These are phyloP conservation scores for Aspergillus spinulosporus DNA, from an alignment of 2,329 filamentous ascomycete species.

Conservation along the genomic window DNA sequence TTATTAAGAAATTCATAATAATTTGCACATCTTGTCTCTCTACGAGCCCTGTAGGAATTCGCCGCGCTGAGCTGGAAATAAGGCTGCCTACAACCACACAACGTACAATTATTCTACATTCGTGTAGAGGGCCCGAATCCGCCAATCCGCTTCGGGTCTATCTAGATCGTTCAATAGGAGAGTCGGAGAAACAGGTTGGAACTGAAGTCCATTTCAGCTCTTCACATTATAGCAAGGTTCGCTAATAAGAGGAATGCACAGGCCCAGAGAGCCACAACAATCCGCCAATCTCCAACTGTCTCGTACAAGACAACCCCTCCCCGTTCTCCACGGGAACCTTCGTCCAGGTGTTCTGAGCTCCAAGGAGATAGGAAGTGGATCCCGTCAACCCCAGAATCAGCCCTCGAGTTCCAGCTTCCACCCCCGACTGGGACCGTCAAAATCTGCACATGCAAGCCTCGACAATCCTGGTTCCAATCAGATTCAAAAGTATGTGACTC, in stretches of 20 bases:
- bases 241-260: not conserved
- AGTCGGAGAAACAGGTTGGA: not conserved
- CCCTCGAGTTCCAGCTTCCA: not conserved
- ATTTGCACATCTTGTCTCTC: not conserved
- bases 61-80: conserved; percentile 1
- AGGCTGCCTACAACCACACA: not conserved
- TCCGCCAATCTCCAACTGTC: not conserved
- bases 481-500: not conserved
- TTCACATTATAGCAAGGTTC: not conserved
- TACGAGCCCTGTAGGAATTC: not conserved
- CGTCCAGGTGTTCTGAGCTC: too few relatives aligned
- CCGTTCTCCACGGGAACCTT: not conserved
- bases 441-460: not conserved
- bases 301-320: not conserved
- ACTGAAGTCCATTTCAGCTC: not conserved
- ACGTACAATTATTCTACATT: not conserved
- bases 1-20: not conserved
- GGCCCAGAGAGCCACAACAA: not conserved
- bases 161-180: not conserved
- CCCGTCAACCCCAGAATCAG: not conserved
- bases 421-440: not conserved
- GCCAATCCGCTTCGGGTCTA: not conserved
- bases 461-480: not conserved
- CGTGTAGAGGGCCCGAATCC: not conserved
- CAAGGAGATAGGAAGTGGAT: not conserved